Base-by-base conservation (phyloP, 441 rosid species). In the Corymbia calophylla region DNA sequence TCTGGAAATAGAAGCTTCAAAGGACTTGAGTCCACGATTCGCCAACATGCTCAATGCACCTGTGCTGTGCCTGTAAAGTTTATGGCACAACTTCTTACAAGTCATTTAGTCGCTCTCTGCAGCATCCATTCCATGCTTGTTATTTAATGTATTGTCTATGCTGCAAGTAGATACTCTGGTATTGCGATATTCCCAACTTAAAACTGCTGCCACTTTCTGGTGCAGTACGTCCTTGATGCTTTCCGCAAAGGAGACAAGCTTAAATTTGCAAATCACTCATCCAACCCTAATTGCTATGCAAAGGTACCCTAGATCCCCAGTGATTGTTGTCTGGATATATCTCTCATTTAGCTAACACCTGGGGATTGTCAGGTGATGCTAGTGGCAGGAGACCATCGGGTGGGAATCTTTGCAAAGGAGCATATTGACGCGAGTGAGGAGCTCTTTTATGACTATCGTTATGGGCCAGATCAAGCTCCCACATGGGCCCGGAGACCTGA, bases 311-410 rank as follows among this genome's bases (percentile, higher is more conserved):
- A 58, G 32, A 39, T 39, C 5, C 51, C 55, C 70, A 15, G n/a
- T 29, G 58, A 68, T 29, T 32, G 39, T 58, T 82, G 66, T 55
- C 31, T 48, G 48, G 21, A 23, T 82, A 56, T 73, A 35, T 90
- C 48, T n/a, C 89, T 29, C 39, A 87, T 80, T 86, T 73, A 89
- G 89, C 92, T 91, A 88, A 89, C 51, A 14, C 31, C 21, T 87
- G 8, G 60, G 85, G 32, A 27, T 90, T 92, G 66, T 85, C 92
- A 97, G 99, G 95, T 97, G 92, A 93, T 95, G 96, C 91, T 93
- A 91, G 99, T 97, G 91, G 96, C 97, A 21, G 99, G 99, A 93
- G 99, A 98, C 89, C 97, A 98, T 80, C 94, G 98, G 88, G 98
- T 97, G 17, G 99, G 99, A 56, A 93, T 98, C 64, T 97, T 93